phyloP scores from a whole-genome alignment of 2,329 filamentous ascomycete genomes.

The Scedosporium minutisporum region DNA sequence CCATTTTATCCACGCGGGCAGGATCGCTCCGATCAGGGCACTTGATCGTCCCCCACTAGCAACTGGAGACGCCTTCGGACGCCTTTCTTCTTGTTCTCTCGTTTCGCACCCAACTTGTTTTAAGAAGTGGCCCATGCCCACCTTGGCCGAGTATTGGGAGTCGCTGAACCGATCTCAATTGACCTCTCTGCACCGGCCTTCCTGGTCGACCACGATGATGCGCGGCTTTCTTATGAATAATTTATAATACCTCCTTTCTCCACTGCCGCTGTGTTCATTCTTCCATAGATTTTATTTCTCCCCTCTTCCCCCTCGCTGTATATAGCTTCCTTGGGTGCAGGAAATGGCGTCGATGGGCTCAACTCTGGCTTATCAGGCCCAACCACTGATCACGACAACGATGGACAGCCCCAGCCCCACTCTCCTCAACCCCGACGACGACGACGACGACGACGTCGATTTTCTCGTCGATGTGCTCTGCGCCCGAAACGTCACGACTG shows the following conservation, averaged over 20 bases:
- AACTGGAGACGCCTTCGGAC: too few relatives aligned
- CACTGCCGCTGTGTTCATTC: neutral
- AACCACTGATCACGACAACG: neutral
- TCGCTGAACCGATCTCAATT: neutral
- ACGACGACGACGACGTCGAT: neutral
- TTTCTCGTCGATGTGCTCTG: constrained; percentile 26
- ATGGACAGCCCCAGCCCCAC: neutral
- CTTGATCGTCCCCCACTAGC: neutral
- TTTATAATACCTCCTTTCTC: neutral
- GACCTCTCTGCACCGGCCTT: neutral
- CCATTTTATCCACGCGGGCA: neutral
- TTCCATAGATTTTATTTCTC: neutral
- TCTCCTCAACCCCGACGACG: neutral
- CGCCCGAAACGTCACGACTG: constrained; percentile 21
- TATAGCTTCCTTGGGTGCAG: neutral
- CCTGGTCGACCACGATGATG: neutral
- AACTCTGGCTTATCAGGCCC: neutral
- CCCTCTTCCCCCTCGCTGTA: neutral
- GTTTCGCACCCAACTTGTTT: neutral
- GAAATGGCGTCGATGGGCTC: neutral
- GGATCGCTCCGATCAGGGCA: neutral
- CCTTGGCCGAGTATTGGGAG: neutral
- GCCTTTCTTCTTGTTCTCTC: neutral
- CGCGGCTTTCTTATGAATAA: neutral
- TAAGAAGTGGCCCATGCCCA: neutral